phyloP scores from a whole-genome alignment of 164 flowering plant genomes.

The Euptelea pleiosperma region DNA sequence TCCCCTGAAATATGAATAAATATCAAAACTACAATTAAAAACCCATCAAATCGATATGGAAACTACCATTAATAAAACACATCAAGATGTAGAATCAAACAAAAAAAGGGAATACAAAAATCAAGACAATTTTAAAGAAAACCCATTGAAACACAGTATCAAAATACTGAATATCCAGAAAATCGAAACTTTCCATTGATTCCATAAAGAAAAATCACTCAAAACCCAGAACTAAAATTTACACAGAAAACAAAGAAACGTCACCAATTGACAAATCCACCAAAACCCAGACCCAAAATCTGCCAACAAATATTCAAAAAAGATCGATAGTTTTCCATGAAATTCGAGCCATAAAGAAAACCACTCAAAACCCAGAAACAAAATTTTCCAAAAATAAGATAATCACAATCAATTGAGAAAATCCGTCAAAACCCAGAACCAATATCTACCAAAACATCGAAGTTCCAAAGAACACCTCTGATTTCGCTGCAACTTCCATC shows the following conservation, averaged over 20 bases:
- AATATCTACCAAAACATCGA: not conserved
- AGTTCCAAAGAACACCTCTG: slow-evolving; percentile 50
- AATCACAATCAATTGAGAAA: not conserved
- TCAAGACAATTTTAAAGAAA: not conserved
- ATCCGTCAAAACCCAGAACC: not conserved
- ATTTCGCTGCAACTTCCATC: slow-evolving; percentile 85
- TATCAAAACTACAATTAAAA: not conserved
- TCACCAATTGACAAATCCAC: not conserved
- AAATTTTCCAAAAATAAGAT: not conserved
- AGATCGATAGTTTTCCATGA: not conserved
- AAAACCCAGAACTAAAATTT: not conserved
- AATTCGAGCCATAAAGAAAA: not conserved
- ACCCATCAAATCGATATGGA: not conserved
- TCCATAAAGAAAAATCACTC: no score
- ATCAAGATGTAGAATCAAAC: no score
- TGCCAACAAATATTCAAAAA: not conserved
- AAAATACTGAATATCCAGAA: not conserved
- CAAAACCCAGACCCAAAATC: not conserved
- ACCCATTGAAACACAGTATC: no score
- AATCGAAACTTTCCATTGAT: not conserved
- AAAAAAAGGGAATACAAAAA: not conserved
- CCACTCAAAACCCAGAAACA: not conserved
- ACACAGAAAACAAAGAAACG: not conserved
- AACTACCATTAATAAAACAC: no score
- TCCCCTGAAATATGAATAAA: not conserved